Evolutionary conservation across 768 basidiomycete species (phyloP), one percentile per base, ranked within the genome.

Genomic region (Suillus fuscotomentosus): DNA sequence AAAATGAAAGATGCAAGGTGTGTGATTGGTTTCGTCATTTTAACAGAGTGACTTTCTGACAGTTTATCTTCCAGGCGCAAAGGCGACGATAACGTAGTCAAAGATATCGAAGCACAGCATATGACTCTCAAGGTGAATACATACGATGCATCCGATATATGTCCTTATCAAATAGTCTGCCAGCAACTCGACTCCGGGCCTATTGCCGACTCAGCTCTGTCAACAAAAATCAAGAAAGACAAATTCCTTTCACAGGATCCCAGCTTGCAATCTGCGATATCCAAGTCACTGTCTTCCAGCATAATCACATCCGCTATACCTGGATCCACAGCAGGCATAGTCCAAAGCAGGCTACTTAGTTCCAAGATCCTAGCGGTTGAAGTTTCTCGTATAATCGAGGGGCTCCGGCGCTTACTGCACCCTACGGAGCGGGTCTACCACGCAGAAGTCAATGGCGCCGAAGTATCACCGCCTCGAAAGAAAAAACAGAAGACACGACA

Each of bases 181-280:
- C 70, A 95, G 94, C 73, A 79, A 53, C 70, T 89, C 20, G 81
- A 86, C 69, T 80, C 84, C 53, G 86, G 90, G 63, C 73, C 78
- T 0, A 77, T 94, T 34, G 88, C 87, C 10, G 81, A 78, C 56
- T 82, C 85, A 14, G 91, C 91, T n/a, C 79, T 95, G 39, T 80
- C 78, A 68, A 83, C 85, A 5, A 95, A 90, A 77, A 73, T 96
- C 42, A 84, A 84, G 56, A 96, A 95, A 74, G 89, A 93, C 73
- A 84, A 81, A 62, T 65, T 78, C 2, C 77, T 95, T 15, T 82
- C 80, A 31, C 75, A 76, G 15, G 82, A 88, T 67, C 74, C 79
- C n/a, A 71, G 78, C 31, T 69, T 90, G 45, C 79, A 79, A 61
- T 69, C 74, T 3, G 83, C 82, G 11, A 69, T 91, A 22, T 71